A percentile compares a stretch with the other conserved stretches of the same genome.
Evolutionary conservation across 371 early-diverging fungal species (phyloP).

Genomic region (Zychaea mexicana): DNA sequence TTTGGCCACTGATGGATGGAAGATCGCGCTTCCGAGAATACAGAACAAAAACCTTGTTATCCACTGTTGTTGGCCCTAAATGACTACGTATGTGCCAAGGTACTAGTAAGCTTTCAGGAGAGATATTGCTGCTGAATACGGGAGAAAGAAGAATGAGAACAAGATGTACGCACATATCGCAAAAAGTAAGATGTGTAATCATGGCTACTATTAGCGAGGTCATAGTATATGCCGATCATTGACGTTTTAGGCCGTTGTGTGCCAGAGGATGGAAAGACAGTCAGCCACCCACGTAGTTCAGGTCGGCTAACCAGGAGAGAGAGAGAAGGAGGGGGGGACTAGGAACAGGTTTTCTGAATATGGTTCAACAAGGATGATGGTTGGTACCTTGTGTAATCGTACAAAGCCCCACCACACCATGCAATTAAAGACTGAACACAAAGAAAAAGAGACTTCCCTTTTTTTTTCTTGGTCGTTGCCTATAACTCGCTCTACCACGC

Average conservation of each 20-base stretch:
- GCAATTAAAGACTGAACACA: conserved; percentile 1
- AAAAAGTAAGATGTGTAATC: too few species aligned
- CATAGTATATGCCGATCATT: background rate
- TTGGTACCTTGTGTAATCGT: conserved; percentile 2
- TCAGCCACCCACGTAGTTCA: too few species aligned
- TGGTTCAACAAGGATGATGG: conserved; percentile 5
- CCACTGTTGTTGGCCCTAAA: too few species aligned
- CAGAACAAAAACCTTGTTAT: background rate
- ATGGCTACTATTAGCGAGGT: too few species aligned
- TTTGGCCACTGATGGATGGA: background rate
- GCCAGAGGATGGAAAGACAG: background rate
- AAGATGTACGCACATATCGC: too few species aligned
- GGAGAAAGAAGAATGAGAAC: too few species aligned
- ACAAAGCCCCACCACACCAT: background rate
- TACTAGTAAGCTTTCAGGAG: too few species aligned
- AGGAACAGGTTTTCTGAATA: background rate
- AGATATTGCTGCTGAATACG: too few species aligned
- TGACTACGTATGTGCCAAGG: too few species aligned
- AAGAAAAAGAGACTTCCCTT: too few species aligned
- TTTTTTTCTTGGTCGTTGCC: background rate
- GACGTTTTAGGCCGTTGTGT: background rate
- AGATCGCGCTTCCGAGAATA: background rate
- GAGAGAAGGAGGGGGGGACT: background rate
- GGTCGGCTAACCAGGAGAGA: too few species aligned
- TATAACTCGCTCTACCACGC: background rate